Base-by-base conservation (phyloP, 768 basidiomycete species). In the Leccinum sublutescens region DNA sequence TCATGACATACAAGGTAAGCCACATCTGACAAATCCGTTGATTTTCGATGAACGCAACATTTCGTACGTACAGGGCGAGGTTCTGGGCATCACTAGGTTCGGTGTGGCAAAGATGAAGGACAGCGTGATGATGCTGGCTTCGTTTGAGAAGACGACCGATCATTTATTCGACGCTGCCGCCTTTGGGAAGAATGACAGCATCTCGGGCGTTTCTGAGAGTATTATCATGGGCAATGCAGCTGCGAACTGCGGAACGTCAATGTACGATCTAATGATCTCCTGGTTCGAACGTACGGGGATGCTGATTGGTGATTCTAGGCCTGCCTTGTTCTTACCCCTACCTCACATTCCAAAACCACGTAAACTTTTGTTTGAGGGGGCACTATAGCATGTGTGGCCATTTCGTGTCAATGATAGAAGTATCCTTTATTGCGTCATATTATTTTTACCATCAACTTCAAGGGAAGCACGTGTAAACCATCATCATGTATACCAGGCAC, bases 91-190 rank as follows among this genome's bases (percentile, higher is more conserved):
- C 73, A 99, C 97, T 7, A 91, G 97, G 31, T 98, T 98, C 75
- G 97, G 97, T 70, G 96, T 99, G 25, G 93, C 95, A 8, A 98
- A 98, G 78, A 98, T 98, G 94, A 98, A 98, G 75, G 97, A 99
- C 75, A 94, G 93, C 68, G 95, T 98, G 1, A 84, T 99, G 67
- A 99, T 98, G 97, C 79, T 98, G 67, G 97, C 97, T 10, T 97
- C 94, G 25, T 99, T 99, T 74, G 97, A 99, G 76, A 98, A 98
- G 79, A 98, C 97, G 15, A 99, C 97, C 14, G 97, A 99, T 78
- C 97, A 99, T 74, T 77, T 99, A 60, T 99, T 99, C 76, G 95
- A 99, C 69, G 97, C 97, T 2, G 89, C 97, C 10, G 92, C 97
- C 2, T 95, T 89, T 72, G 93, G 95, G 11, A 98, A 98, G 75